Conservation (phyloP, 768 basidiomycete genomes). For the Tylopilus plumbeoviolaceoides region DNA sequence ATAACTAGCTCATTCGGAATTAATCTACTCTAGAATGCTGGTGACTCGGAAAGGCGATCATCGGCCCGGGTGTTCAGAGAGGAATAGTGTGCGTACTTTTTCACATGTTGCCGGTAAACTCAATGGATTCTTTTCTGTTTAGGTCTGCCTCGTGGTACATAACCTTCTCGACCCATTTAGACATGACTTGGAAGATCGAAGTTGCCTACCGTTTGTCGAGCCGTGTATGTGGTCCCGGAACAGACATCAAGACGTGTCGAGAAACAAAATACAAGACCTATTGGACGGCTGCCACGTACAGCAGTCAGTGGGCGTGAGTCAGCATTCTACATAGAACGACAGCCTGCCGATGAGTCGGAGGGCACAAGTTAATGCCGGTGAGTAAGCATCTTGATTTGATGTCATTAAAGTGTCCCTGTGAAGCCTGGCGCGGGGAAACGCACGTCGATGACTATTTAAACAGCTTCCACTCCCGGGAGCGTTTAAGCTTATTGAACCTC, state of each 20-base stretch:
- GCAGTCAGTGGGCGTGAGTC: not conserved
- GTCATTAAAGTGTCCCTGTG: not conserved
- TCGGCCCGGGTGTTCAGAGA: not conserved
- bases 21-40: too few relatives aligned
- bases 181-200: too few relatives aligned
- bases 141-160: not conserved
- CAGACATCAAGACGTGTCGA: not conserved
- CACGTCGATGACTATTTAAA: constrained; percentile 4
- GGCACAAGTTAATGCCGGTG: constrained; percentile 2
- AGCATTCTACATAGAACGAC: not conserved
- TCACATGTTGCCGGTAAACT: not conserved
- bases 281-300: not conserved
- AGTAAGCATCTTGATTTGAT: constrained; percentile 2
- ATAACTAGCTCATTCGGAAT: too few relatives aligned
- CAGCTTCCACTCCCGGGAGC: not conserved
- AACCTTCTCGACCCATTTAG: not conserved
- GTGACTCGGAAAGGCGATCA: not conserved
- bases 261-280: not conserved
- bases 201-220: too few relatives aligned
- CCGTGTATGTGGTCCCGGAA: not conserved
- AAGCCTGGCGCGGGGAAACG: not conserved
- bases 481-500: not conserved
- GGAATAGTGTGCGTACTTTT: not conserved
- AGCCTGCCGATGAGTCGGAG: not conserved
- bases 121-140: not conserved